Conservation (phyloP, 1,284 basidiomycete genomes). For the Trametes pubescens region DNA sequence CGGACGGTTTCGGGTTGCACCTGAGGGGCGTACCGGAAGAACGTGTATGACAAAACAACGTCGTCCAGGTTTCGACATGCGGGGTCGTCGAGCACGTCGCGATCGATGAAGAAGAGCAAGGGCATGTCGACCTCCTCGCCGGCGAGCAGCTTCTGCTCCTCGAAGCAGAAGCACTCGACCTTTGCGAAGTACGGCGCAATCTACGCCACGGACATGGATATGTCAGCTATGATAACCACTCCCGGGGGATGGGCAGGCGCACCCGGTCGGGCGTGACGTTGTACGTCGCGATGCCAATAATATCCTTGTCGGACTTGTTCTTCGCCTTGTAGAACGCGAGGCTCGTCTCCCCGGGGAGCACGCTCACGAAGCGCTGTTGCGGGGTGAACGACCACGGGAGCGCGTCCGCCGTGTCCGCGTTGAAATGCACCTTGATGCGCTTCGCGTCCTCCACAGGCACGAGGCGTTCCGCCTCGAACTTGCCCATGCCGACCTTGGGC, state of each 20-base stretch:
- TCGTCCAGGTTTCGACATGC: conserved; percentile 88
- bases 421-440: conserved; percentile 95
- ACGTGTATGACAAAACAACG: conserved; percentile 95
- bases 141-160: conserved; percentile 95
- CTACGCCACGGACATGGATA: conserved; percentile 50
- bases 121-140: conserved; percentile 99
- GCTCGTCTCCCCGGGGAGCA: conserved; percentile 95
- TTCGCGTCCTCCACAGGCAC: conserved; percentile 76
- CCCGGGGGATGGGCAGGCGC: conserved; percentile 41
- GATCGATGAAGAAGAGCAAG: conserved; percentile 98
- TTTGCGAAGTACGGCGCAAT: conserved; percentile 99
- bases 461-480: conserved; percentile 84
- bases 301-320: conserved; percentile 86
- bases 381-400: conserved; percentile 96
- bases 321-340: conserved; percentile 97
- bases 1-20: too few relatives aligned
- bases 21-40: conserved; percentile 78
- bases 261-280: conserved; percentile 95
- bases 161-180: conserved; percentile 99
- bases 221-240: background rate
- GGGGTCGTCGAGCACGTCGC: conserved; percentile 94
- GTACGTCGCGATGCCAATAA: conserved; percentile 99
- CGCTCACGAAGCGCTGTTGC: conserved; percentile 89
- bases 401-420: conserved; percentile 89
- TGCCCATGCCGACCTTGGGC: conserved; percentile 85